Evolutionary conservation across 441 rosid species (phyloP).

Genomic region (Viola pubescens): DNA sequence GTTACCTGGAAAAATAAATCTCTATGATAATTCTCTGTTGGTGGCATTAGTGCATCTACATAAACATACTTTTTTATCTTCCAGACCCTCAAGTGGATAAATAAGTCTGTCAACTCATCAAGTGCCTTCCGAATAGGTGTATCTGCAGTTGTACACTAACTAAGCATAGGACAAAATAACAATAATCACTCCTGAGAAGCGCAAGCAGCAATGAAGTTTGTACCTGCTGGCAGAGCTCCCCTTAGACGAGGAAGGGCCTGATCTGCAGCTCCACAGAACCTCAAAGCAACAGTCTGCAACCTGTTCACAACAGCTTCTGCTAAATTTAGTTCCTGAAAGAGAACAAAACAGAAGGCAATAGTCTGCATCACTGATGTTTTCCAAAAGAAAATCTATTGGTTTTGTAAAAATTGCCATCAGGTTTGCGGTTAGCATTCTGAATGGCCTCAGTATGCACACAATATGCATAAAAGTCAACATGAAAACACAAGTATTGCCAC

Average conservation of each 20-base stretch:
- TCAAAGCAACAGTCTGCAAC: slow-evolving; percentile 81
- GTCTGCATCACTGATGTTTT: background rate
- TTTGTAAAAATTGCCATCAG: no score
- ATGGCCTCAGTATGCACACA: no score
- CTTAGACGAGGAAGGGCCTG: slow-evolving; percentile 91
- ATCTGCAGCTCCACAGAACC: slow-evolving; percentile 90
- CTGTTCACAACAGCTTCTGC: slow-evolving; percentile 89
- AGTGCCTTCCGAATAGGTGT: slow-evolving; percentile 67
- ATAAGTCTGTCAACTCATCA: slow-evolving; percentile 73
- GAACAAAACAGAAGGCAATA: slow-evolving; percentile 14
- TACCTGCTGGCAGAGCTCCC: slow-evolving; percentile 93
- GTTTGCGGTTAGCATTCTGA: no score
- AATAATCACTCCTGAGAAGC: background rate
- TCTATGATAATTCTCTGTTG: slow-evolving; percentile 76
- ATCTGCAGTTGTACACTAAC: slow-evolving; percentile 41
- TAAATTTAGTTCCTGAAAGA: slow-evolving; percentile 77
- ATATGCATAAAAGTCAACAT: no score
- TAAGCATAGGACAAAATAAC: slow-evolving; percentile 9
- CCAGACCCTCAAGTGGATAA: slow-evolving; percentile 80
- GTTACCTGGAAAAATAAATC: slow-evolving; percentile 81
- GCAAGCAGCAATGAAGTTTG: slow-evolving; percentile 10
- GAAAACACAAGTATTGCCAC: no score
- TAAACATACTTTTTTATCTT: slow-evolving; percentile 63
- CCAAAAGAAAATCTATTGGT: no score
- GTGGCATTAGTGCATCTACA: slow-evolving; percentile 85